phyloP scores from a whole-genome alignment of 495 filamentous ascomycete genomes.

The Aspergillus diversus region DNA sequence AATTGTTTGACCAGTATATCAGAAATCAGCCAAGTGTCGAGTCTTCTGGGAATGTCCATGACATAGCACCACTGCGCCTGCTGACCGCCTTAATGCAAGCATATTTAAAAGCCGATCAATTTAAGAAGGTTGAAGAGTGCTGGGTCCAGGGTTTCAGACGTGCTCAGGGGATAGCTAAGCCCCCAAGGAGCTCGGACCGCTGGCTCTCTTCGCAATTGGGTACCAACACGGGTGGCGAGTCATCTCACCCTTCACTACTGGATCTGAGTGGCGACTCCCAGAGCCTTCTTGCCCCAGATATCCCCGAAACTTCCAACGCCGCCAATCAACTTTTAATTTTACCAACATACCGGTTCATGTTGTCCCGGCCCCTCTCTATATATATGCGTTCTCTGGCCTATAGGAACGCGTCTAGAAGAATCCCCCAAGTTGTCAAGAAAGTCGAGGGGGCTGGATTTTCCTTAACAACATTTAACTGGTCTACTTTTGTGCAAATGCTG shows the following conservation, averaged over 20 bases:
- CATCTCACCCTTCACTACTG: constrained; percentile 19
- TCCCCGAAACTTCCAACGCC: not conserved
- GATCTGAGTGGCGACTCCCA: not conserved
- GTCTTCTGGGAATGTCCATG: constrained; percentile 25
- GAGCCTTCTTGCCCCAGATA: constrained; percentile 1
- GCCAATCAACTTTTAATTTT: constrained; percentile 39
- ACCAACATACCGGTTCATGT: constrained; percentile 58
- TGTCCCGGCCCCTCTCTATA: constrained; percentile 58
- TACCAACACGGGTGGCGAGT: not conserved
- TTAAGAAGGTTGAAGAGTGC: constrained; percentile 61
- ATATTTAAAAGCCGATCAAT: constrained; percentile 57
- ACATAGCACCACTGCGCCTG: constrained; percentile 55
- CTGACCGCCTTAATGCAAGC: constrained; percentile 68
- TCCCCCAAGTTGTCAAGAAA: constrained; percentile 52
- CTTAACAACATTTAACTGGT: constrained; percentile 61
- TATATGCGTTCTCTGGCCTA: constrained; percentile 62
- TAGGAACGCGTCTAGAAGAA: constrained; percentile 47
- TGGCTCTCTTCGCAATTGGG: too few species aligned
- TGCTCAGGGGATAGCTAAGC: constrained; percentile 48
- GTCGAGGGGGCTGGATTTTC: constrained; percentile 65
- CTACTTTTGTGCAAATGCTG: constrained; percentile 53
- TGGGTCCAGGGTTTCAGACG: constrained; percentile 65
- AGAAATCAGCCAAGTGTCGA: constrained; percentile 34
- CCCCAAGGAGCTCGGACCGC: constrained; percentile 7
- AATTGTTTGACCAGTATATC: constrained; percentile 60